Conservation (phyloP, 352 stramenopile genomes). For the Aphanomyces invadans region DNA sequence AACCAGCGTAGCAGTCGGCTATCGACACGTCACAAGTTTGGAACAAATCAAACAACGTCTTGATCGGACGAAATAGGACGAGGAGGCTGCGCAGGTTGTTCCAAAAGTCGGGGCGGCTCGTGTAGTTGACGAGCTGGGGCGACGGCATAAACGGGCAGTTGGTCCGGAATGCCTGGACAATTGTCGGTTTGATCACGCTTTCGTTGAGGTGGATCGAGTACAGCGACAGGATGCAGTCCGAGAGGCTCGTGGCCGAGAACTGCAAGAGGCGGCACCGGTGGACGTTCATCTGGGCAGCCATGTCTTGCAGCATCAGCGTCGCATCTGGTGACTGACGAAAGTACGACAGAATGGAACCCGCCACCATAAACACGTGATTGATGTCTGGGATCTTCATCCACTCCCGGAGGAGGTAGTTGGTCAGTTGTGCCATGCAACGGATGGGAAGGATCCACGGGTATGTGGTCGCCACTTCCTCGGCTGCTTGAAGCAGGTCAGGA, state of each 20-base stretch:
- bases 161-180: constrained; percentile 8
- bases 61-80: constrained; percentile 8
- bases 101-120: constrained; percentile 11
- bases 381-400: constrained; percentile 25
- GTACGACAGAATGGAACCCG: constrained; percentile 19
- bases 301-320: constrained; percentile 2
- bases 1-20: constrained; percentile 7
- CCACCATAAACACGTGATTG: constrained; percentile 15
- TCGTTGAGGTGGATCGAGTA: constrained; percentile 11
- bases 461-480: neutral
- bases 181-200: neutral
- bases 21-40: neutral
- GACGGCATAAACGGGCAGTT: constrained; percentile 4
- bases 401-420: constrained; percentile 12
- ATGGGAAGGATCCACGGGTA: constrained; percentile 23
- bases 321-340: constrained; percentile 7
- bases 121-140: neutral
- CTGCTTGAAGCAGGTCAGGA: constrained; percentile 2
- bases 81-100: constrained; percentile 10
- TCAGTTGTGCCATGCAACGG: constrained; percentile 23
- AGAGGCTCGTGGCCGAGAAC: constrained; percentile 7
- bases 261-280: constrained; percentile 5
- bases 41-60: constrained; percentile 15
- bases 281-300: constrained; percentile 13
- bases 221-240: constrained; percentile 15